Evolutionary conservation across 108 stramenopile species (phyloP).

Genomic region (Asterionellopsis glacialis): DNA sequence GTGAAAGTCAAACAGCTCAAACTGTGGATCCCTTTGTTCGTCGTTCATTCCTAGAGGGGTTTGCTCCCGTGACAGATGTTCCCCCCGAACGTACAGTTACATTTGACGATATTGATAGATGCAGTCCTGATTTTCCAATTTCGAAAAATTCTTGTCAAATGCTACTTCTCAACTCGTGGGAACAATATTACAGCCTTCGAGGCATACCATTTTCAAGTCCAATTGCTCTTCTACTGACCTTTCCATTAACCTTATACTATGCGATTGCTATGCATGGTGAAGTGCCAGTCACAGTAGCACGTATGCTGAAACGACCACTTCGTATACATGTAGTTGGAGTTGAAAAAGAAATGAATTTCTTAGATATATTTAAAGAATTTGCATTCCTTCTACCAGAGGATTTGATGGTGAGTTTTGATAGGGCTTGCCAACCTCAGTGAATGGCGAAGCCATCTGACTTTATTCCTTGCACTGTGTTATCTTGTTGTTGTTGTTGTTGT

Average conservation of each 20-base stretch:
- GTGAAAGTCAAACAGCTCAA: conserved; percentile 48
- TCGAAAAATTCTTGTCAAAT: conserved; percentile 37
- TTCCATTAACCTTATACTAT: conserved; percentile 79
- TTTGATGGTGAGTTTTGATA: conserved; percentile 14
- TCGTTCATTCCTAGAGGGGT: conserved; percentile 57
- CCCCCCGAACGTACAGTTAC: conserved; percentile 47
- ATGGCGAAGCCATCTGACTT: no score
- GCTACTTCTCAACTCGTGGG: conserved; percentile 52
- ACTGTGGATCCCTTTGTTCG: conserved; percentile 47
- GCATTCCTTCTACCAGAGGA: conserved; percentile 59
- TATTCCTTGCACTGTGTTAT: neutral
- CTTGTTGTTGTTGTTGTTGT: neutral
- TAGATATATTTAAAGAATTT: conserved; percentile 78
- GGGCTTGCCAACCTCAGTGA: no score
- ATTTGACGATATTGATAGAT: conserved; percentile 14
- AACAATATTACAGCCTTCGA: conserved; percentile 73
- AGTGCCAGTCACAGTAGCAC: conserved; percentile 70
- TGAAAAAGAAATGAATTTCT: conserved; percentile 87
- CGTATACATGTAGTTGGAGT: conserved; percentile 79
- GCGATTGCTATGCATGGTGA: conserved; percentile 60
- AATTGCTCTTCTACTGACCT: conserved; percentile 65
- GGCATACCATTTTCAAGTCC: conserved; percentile 55
- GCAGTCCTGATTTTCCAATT: conserved; percentile 8
- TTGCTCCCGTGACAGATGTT: conserved; percentile 42
- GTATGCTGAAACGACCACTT: conserved; percentile 69